Conservation (phyloP, 1,139 yeast species). For the Diutina mesorugosa region DNA sequence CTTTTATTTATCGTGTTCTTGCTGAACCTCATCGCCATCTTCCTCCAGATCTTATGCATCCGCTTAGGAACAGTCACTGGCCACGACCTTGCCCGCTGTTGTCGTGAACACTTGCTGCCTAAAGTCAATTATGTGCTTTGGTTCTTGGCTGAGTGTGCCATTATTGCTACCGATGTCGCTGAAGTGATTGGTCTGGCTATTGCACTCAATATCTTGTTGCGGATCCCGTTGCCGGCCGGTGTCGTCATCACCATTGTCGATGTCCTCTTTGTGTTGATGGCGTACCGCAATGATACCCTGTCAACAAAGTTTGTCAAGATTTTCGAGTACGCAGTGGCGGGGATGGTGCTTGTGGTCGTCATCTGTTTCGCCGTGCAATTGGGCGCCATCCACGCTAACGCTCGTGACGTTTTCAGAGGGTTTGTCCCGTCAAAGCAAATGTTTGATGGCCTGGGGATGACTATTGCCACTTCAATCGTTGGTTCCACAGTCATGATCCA, state of each 20-base stretch:
- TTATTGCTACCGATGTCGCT: slow-evolving; percentile 75
- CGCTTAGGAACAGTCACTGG: slow-evolving; percentile 42
- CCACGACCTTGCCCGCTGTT: slow-evolving; percentile 57
- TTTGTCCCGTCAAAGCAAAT: slow-evolving; percentile 55
- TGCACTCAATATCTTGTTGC: slow-evolving; percentile 57
- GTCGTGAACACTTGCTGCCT: slow-evolving; percentile 47
- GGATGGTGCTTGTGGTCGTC: slow-evolving; percentile 55
- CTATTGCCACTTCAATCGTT: slow-evolving; percentile 63
- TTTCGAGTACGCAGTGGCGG: slow-evolving; percentile 57
- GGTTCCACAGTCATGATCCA: slow-evolving; percentile 87
- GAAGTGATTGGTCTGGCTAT: slow-evolving; percentile 86
- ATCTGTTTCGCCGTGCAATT: slow-evolving; percentile 62
- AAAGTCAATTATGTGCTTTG: slow-evolving; percentile 48
- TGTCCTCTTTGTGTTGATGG: slow-evolving; percentile 60
- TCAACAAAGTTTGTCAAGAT: slow-evolving; percentile 49
- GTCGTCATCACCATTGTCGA: slow-evolving; percentile 61
- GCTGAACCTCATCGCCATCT: slow-evolving; percentile 1
- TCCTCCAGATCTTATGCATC: not conserved
- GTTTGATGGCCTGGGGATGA: slow-evolving; percentile 51
- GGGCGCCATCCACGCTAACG: slow-evolving; percentile 6
- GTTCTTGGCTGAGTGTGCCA: slow-evolving; percentile 66
- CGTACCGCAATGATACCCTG: slow-evolving; percentile 57
- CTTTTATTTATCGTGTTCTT: not conserved
- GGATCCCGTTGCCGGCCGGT: slow-evolving; percentile 69
- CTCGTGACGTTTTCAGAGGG: slow-evolving; percentile 55